Evolutionary conservation across 148 eudicot species (phyloP).

Genomic region (Fallopia convolvulus): DNA sequence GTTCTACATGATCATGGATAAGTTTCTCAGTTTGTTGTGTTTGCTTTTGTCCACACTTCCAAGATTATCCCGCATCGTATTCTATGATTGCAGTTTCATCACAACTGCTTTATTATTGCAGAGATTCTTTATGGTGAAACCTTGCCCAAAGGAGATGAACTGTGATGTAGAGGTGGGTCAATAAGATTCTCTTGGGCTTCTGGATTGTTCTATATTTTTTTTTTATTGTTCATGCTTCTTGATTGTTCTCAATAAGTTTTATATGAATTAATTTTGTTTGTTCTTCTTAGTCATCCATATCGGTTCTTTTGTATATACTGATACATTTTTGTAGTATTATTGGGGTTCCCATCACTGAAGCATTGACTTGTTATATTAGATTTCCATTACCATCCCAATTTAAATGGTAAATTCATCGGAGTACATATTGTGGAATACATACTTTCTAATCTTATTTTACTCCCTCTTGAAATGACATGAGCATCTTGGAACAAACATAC

Average conservation of each 20-base stretch:
- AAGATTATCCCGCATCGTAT: background rate
- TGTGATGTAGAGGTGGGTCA: slow-evolving; percentile 89
- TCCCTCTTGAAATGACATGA: background rate
- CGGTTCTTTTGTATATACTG: background rate
- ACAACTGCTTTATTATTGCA: slow-evolving; percentile 32
- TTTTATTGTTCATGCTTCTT: background rate
- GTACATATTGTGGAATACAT: background rate
- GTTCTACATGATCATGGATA: background rate
- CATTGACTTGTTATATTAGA: background rate
- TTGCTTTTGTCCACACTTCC: background rate
- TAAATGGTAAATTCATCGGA: background rate
- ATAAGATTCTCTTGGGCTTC: background rate
- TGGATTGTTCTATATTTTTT: background rate
- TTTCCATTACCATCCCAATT: background rate
- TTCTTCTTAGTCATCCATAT: background rate
- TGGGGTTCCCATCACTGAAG: background rate
- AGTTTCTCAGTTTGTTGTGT: background rate
- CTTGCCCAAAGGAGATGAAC: slow-evolving; percentile 95
- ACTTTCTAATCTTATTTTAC: background rate
- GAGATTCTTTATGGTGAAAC: slow-evolving; percentile 97
- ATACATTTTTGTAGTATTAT: background rate
- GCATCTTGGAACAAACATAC: background rate
- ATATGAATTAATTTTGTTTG: background rate
- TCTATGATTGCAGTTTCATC: background rate
- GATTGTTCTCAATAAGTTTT: background rate